A percentile compares a stretch with the other conserved stretches of the same genome.
These are phyloP conservation scores for Lactarius deliciosus DNA, from an alignment of 768 basidiomycete genomes.

Conservation along the genomic window DNA sequence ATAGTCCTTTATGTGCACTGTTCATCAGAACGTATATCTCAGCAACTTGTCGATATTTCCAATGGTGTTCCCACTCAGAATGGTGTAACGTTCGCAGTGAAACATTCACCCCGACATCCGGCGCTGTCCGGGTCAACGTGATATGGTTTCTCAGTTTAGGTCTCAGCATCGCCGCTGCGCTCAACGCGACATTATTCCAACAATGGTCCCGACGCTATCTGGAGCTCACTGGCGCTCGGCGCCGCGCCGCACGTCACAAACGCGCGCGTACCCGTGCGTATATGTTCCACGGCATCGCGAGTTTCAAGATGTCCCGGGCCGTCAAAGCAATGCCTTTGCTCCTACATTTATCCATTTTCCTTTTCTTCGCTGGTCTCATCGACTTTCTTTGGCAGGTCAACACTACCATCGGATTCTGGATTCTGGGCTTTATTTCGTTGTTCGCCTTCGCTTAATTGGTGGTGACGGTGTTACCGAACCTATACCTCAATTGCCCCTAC, in stretches of 20 bases:
- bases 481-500: slow-evolving; percentile 9
- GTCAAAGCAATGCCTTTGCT: neutral
- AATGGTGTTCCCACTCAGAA: neutral
- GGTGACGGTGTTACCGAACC: slow-evolving; percentile 6
- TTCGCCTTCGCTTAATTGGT: neutral
- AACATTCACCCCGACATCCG: neutral
- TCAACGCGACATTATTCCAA: neutral
- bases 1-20: no score
- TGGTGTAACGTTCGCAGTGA: no score
- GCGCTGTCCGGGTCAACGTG: neutral
- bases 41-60: neutral
- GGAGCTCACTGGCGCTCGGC: neutral
- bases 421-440: neutral
- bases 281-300: neutral
- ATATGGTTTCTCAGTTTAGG: slow-evolving; percentile 6
- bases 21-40: neutral
- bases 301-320: neutral
- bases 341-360: slow-evolving; percentile 1
- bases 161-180: neutral
- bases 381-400: neutral
- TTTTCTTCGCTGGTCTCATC: neutral
- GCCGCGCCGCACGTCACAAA: neutral
- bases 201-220: slow-evolving; percentile 2
- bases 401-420: neutral
- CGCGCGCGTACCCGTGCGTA: neutral